Evolutionary conservation across 257 asterid genomes (phyloP), one percentile per base, ranked within the genome.

Genomic region (Plantago elongata): DNA sequence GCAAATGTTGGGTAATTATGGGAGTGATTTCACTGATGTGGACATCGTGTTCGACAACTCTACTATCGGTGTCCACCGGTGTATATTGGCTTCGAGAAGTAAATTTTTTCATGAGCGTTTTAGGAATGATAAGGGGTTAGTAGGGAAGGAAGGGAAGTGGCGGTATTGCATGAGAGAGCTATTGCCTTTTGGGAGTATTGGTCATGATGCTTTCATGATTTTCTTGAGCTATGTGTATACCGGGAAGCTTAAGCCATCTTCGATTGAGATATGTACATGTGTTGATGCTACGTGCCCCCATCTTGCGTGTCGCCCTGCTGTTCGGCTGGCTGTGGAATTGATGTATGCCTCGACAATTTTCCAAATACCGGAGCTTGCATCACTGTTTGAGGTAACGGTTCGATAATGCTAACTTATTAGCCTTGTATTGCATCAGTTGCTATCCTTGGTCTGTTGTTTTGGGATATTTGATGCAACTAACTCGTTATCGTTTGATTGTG

Each of bases 81-180:
- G 95, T 61, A 73, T 87, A 71, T 67, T 87, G 68, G 95, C 90
- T 29, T 78, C 78, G 43, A 77, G 95, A 77, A 84, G 93, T 73
- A 72, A 54, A 22, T 76, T 78, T 60, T 84, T 87, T 30, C 6
- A 18, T 58, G 82, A 80, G 45, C 80, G 63, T 42, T 80, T 87
- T 45, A 72, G 51, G 61, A 77, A 71, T 15, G 78, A 74, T 13
- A 70, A 80, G 48, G 81, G 78, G 29, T 51, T 29, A 50, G 43
- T 34, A 43, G 79, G 74, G 54, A 77, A 68, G 70, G 84, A 72
- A 54, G 75, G 83, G 52, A 83, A 74, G 47, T 74, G 71, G 11
- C 75, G 71, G 67, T 84, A 80, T 68, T 47, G 12, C 65, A 61
- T 87, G 86, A 16, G 27, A 0, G 78, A 74, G 62, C 43, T 87